These are phyloP conservation scores for Cicer pinnatifidum DNA, from an alignment of 306 rosid species.

Conservation along the genomic window DNA sequence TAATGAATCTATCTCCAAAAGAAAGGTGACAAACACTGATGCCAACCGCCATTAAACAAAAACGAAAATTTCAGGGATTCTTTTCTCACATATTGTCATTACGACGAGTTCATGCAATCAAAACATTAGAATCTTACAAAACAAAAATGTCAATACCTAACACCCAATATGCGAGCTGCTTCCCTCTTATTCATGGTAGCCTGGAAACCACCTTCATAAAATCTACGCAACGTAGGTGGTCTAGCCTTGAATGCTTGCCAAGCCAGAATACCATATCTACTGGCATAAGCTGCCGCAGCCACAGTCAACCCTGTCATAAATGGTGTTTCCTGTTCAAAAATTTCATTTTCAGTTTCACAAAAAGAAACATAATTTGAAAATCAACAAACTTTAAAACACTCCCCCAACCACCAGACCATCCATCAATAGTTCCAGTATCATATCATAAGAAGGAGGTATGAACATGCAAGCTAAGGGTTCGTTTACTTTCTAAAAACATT, in stretches of 20 bases:
- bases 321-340: slow-evolving; percentile 62
- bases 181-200: slow-evolving; percentile 76
- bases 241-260: slow-evolving; percentile 79
- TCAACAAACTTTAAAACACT: not conserved
- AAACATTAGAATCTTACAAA: not conserved
- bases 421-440: not conserved
- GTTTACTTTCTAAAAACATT: too few relatives aligned
- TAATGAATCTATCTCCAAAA: not conserved
- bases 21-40: not conserved
- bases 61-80: not conserved
- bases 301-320: slow-evolving; percentile 67
- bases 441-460: not conserved
- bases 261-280: slow-evolving; percentile 69
- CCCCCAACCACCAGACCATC: not conserved
- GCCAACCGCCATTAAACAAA: not conserved
- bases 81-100: not conserved
- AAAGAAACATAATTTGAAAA: not conserved
- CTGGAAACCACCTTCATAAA: slow-evolving; percentile 86
- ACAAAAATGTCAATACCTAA: slow-evolving; percentile 57
- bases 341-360: slow-evolving; percentile 37
- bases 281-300: slow-evolving; percentile 87
- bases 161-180: slow-evolving; percentile 78
- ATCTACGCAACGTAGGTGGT: slow-evolving; percentile 60
- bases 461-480: too few relatives aligned
- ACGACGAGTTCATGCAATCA: not conserved